Evolutionary conservation across 1,139 yeast genomes (phyloP), one percentile per base, ranked within the genome.

Genomic region (Taphrina confusa): DNA sequence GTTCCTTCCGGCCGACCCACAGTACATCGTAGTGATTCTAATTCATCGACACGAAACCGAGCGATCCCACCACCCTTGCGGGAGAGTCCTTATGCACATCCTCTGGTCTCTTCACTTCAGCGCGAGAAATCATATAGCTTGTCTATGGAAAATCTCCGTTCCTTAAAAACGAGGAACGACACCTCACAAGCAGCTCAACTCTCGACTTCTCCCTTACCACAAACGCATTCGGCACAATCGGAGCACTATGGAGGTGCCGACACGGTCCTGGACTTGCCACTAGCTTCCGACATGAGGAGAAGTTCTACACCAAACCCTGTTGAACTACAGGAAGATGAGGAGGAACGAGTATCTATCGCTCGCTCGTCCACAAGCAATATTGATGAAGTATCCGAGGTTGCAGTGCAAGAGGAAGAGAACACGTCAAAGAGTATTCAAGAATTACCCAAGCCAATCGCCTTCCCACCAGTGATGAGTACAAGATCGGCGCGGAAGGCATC

Each of bases 401-500:
- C n/a, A n/a, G n/a, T n/a, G n/a, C n/a, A n/a, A n/a, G n/a, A n/a
- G n/a, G n/a, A n/a, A n/a, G n/a, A n/a, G n/a, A n/a, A n/a, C n/a
- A n/a, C n/a, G n/a, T n/a, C n/a, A n/a, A n/a, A n/a, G n/a, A n/a
- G n/a, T n/a, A 18, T 11, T 2, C 23, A 5, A 18, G 5, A 9
- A 8, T 30, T 23, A 25, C 47, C 30, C 3, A 42, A 11, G 4
- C 47, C 47, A 2, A 2, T 42, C 9, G 16, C 20, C 14, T 42
- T 25, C 16, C 47, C 47, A 18, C 9, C 33, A 20, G 20, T 14
- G 8, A 20, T n/a, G 31, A 54, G 44, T 9, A 14, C 52, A 9
- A 16, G 42, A 33, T 47, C 58, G 1, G 58, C 45, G 25, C 42
- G 58, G 5, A 54, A 44, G 45, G 50, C 51, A 4, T 42, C 58